Percentiles rank a stretch among this genome's conserved stretches.
Conservation (phyloP, 805 yeast genomes). For the Priceomyces melissophilus region DNA sequence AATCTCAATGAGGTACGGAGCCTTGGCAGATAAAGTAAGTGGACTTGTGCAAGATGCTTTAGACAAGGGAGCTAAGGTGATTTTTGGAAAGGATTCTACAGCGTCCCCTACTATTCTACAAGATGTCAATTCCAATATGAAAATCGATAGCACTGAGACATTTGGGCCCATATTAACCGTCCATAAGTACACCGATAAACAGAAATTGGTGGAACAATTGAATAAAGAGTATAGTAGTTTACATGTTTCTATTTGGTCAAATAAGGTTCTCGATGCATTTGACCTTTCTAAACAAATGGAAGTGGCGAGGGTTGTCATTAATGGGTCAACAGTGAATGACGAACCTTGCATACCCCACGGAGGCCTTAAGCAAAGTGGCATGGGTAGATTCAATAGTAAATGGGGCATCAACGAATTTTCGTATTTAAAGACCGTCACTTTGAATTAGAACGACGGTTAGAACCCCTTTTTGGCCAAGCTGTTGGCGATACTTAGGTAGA, state of each 20-base stretch:
- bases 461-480: slow-evolving; percentile 57
- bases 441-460: slow-evolving; percentile 49
- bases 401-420: slow-evolving; percentile 46
- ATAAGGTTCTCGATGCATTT: slow-evolving; percentile 30
- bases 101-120: slow-evolving; percentile 29
- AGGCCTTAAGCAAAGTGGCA: slow-evolving; percentile 38
- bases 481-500: slow-evolving; percentile 67
- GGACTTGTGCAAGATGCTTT: slow-evolving; percentile 34
- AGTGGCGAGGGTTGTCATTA: slow-evolving; percentile 40
- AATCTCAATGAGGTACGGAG: slow-evolving; percentile 27
- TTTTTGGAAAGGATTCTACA: slow-evolving; percentile 16
- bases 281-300: slow-evolving; percentile 31
- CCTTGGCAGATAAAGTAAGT: slow-evolving; percentile 18
- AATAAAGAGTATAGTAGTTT: slow-evolving; percentile 34
- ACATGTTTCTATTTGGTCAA: slow-evolving; percentile 42
- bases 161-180: slow-evolving; percentile 44
- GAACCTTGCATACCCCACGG: slow-evolving; percentile 44
- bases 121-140: slow-evolving; percentile 27
- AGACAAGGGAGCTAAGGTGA: slow-evolving; percentile 31
- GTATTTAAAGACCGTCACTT: slow-evolving; percentile 34
- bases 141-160: slow-evolving; percentile 28
- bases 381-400: slow-evolving; percentile 33
- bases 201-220: slow-evolving; percentile 16
- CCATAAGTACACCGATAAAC: slow-evolving; percentile 17
- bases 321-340: slow-evolving; percentile 29